Conservation (phyloP, 768 basidiomycete species). For the Pleurotus ostreatus region DNA sequence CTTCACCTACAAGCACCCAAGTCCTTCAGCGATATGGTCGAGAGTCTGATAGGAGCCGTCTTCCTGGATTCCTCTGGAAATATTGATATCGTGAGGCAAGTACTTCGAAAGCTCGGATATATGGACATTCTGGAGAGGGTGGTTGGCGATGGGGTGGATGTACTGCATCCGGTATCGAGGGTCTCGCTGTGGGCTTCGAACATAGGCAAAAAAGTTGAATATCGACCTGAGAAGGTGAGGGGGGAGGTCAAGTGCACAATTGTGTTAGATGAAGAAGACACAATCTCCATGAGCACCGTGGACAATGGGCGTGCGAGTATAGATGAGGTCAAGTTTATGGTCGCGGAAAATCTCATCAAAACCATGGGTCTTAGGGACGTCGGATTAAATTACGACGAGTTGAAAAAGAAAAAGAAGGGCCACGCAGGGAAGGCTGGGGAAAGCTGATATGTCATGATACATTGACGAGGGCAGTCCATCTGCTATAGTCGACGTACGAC, state of each 20-base stretch:
- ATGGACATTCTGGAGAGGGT: conserved; percentile 59
- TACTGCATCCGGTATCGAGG: conserved; percentile 69
- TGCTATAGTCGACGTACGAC: too few species aligned
- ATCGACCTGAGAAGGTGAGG: conserved; percentile 36
- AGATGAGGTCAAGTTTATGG: conserved; percentile 63
- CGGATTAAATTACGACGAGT: conserved; percentile 16
- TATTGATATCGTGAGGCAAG: conserved; percentile 41
- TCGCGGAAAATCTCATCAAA: conserved; percentile 58
- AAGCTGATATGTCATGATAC: too few species aligned
- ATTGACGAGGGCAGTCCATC: too few species aligned
- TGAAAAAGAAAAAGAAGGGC: conserved; percentile 18
- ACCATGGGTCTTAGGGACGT: conserved; percentile 35
- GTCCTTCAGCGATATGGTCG: conserved; percentile 75
- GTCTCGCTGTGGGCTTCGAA: conserved; percentile 57
- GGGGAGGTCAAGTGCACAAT: conserved; percentile 49
- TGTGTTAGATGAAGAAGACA: conserved; percentile 49
- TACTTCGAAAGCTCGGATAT: conserved; percentile 55
- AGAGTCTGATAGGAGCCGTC: conserved; percentile 73
- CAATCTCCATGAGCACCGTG: conserved; percentile 33
- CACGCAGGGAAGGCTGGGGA: too few species aligned
- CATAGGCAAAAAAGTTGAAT: conserved; percentile 40
- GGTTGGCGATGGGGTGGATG: conserved; percentile 60
- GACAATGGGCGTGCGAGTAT: conserved; percentile 53
- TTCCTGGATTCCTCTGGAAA: conserved; percentile 64
- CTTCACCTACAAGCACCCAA: conserved; percentile 76